These are phyloP conservation scores for Ilyonectria mors-panacis DNA, from an alignment of 2,329 filamentous ascomycete genomes.

Conservation along the genomic window DNA sequence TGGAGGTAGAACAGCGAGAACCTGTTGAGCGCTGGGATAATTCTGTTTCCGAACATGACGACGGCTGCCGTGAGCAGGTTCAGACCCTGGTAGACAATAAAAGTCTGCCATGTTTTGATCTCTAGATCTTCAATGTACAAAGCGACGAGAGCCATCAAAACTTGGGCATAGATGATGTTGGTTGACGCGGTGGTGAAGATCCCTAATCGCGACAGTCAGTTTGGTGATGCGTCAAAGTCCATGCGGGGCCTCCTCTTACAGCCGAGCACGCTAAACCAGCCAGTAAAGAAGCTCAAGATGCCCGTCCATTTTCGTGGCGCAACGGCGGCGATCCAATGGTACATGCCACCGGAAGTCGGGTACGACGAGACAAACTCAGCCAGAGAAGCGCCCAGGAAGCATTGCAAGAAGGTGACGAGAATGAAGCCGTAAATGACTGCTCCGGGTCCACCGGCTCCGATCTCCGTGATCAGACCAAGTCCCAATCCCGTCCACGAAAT, in stretches of 20 bases:
- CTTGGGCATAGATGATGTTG: slow-evolving; percentile 60
- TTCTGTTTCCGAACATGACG: slow-evolving; percentile 64
- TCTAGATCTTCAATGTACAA: slow-evolving; percentile 57
- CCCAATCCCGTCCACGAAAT: slow-evolving; percentile 66
- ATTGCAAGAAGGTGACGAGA: slow-evolving; percentile 62
- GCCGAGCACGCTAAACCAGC: slow-evolving; percentile 60
- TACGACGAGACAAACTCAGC: slow-evolving; percentile 62
- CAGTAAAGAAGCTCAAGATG: slow-evolving; percentile 61
- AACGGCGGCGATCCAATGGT: slow-evolving; percentile 65
- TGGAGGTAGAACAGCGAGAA: slow-evolving; percentile 63
- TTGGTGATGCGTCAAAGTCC: not conserved
- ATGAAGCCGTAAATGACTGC: slow-evolving; percentile 67
- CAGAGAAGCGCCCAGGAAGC: slow-evolving; percentile 59
- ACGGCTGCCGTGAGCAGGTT: slow-evolving; percentile 60
- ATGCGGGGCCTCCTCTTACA: slow-evolving; percentile 38
- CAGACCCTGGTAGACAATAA: slow-evolving; percentile 60
- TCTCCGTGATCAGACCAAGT: slow-evolving; percentile 61
- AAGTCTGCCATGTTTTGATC: slow-evolving; percentile 64
- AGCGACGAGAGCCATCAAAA: slow-evolving; percentile 59
- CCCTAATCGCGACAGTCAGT: slow-evolving; percentile 46
- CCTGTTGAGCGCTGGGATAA: slow-evolving; percentile 60
- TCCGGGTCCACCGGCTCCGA: slow-evolving; percentile 63
- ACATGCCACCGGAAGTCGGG: slow-evolving; percentile 65
- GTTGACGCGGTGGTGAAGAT: slow-evolving; percentile 62
- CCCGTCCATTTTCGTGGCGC: slow-evolving; percentile 57